Percentiles rank a stretch among this genome's conserved stretches.
phyloP scores from a whole-genome alignment of 345 rosid species.

The Linum tenue region DNA sequence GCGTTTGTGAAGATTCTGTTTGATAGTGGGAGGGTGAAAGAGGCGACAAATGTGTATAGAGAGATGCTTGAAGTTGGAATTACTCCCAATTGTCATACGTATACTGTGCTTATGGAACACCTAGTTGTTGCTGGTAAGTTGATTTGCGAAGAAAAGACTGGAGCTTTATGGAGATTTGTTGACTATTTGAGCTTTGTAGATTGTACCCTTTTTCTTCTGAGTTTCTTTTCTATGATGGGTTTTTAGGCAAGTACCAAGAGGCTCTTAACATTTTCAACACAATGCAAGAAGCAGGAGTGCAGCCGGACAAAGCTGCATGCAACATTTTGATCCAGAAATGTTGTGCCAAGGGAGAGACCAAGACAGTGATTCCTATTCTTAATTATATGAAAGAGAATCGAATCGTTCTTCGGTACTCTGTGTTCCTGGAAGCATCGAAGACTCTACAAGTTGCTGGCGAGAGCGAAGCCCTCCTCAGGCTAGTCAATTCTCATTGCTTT shows the following conservation, averaged over 20 bases:
- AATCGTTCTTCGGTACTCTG: slow-evolving; percentile 55
- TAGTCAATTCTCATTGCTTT: slow-evolving; percentile 57
- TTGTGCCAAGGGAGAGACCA: slow-evolving; percentile 44
- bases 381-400: slow-evolving; percentile 46
- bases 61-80: slow-evolving; percentile 60
- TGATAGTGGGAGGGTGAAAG: slow-evolving; percentile 42
- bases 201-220: not conserved
- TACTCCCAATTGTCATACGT: slow-evolving; percentile 67
- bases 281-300: slow-evolving; percentile 75
- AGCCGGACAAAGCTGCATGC: slow-evolving; percentile 87
- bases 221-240: slow-evolving; percentile 14
- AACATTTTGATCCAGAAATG: slow-evolving; percentile 67
- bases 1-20: slow-evolving; percentile 77
- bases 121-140: slow-evolving; percentile 51
- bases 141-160: not conserved
- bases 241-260: slow-evolving; percentile 54
- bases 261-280: slow-evolving; percentile 57
- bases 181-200: not conserved
- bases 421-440: slow-evolving; percentile 47
- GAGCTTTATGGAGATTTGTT: not conserved
- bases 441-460: slow-evolving; percentile 38
- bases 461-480: slow-evolving; percentile 46
- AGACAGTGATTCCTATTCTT: slow-evolving; percentile 41
- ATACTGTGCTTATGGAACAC: slow-evolving; percentile 74
- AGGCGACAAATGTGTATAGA: slow-evolving; percentile 55